These are phyloP conservation scores for Xylariaceae sp. DNA, from an alignment of 2,329 filamentous ascomycete species.

Conservation along the genomic window DNA sequence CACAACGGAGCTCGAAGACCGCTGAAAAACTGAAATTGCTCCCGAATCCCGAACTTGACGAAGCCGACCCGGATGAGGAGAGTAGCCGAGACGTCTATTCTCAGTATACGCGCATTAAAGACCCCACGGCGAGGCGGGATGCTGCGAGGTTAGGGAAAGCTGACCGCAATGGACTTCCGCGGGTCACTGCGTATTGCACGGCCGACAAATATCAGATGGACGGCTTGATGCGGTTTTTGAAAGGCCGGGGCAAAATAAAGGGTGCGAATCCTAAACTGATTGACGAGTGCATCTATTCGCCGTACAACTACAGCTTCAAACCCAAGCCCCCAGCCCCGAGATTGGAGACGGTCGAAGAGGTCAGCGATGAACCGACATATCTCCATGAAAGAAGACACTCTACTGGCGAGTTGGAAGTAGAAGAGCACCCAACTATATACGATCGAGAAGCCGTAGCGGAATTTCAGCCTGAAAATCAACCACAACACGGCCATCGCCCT, in stretches of 20 bases:
- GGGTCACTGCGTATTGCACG: constrained; percentile 95
- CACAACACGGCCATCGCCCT: constrained; percentile 22
- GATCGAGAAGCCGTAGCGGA: constrained; percentile 60
- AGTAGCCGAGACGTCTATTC: constrained; percentile 94
- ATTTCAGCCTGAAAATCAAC: constrained; percentile 39
- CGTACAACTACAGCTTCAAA: constrained; percentile 67
- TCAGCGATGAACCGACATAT: constrained; percentile 36
- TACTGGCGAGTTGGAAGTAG: constrained; percentile 66
- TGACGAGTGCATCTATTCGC: constrained; percentile 96
- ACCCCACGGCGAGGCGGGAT: constrained; percentile 86
- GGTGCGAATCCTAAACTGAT: constrained; percentile 86
- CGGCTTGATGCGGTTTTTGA: constrained; percentile 81
- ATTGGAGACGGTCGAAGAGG: constrained; percentile 34
- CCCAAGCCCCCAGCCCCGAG: constrained; percentile 29
- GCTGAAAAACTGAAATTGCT: constrained; percentile 97
- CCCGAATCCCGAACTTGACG: constrained; percentile 78
- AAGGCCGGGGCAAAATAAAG: constrained; percentile 70
- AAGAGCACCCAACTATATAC: constrained; percentile 52
- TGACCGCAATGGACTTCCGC: constrained; percentile 76
- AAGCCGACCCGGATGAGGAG: constrained; percentile 69
- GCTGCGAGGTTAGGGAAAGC: constrained; percentile 90
- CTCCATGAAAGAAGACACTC: constrained; percentile 65
- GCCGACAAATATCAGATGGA: constrained; percentile 89
- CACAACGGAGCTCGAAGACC: constrained; percentile 90
- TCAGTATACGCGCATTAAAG: constrained; percentile 96